A percentile compares a stretch with the other conserved stretches of the same genome.
Evolutionary conservation across 2,329 filamentous ascomycete species (phyloP).

Genomic region (Didymella pomorum): DNA sequence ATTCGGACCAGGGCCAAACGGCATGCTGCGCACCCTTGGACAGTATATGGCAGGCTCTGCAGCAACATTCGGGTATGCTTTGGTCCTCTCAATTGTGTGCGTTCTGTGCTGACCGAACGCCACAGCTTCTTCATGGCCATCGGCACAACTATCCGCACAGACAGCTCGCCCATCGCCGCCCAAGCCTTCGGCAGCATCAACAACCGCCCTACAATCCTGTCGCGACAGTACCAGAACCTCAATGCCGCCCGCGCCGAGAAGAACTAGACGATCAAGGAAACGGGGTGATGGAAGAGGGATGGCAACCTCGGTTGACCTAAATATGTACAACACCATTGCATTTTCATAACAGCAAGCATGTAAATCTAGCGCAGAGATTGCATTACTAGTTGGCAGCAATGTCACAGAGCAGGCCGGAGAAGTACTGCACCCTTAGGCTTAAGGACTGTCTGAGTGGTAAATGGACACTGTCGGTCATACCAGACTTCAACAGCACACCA

Average conservation of each 20-base stretch:
- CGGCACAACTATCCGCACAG: constrained; percentile 92
- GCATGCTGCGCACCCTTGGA: constrained; percentile 90
- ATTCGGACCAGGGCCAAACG: constrained; percentile 91
- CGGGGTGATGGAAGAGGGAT: neutral
- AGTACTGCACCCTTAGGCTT: neutral
- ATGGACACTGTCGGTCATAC: neutral
- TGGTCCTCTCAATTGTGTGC: too few species aligned
- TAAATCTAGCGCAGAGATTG: constrained; percentile 19
- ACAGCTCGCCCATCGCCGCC: constrained; percentile 77
- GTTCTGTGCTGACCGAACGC: constrained; percentile 23
- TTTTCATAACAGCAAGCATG: constrained; percentile 19
- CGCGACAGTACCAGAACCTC: constrained; percentile 47
- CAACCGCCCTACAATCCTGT: constrained; percentile 74
- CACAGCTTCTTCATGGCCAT: constrained; percentile 96
- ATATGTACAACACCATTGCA: constrained; percentile 30
- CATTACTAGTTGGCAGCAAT: neutral
- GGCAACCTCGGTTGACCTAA: constrained; percentile 10
- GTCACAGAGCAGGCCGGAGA: neutral
- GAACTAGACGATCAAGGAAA: constrained; percentile 30
- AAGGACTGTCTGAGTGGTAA: neutral
- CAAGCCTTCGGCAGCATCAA: constrained; percentile 77
- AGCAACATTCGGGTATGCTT: constrained; percentile 93
- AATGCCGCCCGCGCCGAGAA: constrained; percentile 37
- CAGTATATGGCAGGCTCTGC: constrained; percentile 97
- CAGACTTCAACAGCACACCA: neutral